These are phyloP conservation scores for Immersiella caudata DNA, from an alignment of 495 filamentous ascomycete species.

Conservation along the genomic window DNA sequence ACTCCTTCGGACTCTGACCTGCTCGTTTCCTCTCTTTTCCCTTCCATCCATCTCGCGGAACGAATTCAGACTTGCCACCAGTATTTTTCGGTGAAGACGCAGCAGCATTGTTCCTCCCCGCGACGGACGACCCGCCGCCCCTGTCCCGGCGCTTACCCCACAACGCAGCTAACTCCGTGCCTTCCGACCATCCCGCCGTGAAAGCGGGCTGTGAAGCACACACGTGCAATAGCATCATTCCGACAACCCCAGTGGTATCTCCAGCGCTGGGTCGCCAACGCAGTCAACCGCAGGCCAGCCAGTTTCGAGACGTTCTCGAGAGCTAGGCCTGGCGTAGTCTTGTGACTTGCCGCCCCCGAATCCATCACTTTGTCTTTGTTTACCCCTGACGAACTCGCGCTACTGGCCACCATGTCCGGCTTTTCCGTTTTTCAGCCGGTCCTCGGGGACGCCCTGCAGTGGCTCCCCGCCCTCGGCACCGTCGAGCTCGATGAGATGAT, in stretches of 20 bases:
- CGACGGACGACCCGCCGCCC: neutral
- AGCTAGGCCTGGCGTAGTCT: constrained; percentile 16
- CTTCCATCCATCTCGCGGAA: constrained; percentile 22
- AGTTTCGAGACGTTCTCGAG: constrained; percentile 12
- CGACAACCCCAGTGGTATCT: neutral
- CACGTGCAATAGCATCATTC: neutral
- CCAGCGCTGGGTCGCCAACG: constrained; percentile 14
- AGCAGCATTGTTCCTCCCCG: constrained; percentile 1
- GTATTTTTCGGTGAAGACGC: constrained; percentile 2
- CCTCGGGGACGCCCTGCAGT: constrained; percentile 55
- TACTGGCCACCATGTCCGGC: constrained; percentile 45
- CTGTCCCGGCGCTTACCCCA: neutral
- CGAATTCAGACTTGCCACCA: constrained; percentile 10
- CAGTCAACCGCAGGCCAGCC: neutral
- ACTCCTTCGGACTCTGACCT: constrained; percentile 46
- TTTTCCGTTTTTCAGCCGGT: constrained; percentile 54
- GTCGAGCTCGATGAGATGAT: constrained; percentile 57
- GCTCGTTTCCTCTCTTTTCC: constrained; percentile 35
- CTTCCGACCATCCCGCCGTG: constrained; percentile 8
- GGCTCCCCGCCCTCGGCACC: constrained; percentile 56
- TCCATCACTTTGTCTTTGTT: constrained; percentile 12
- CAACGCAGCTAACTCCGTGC: neutral
- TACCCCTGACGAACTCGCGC: constrained; percentile 7
- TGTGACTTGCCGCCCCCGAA: constrained; percentile 9
- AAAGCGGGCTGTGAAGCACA: constrained; percentile 10